phyloP scores from a whole-genome alignment of 305 asterid species.

The Rubia occidens region DNA sequence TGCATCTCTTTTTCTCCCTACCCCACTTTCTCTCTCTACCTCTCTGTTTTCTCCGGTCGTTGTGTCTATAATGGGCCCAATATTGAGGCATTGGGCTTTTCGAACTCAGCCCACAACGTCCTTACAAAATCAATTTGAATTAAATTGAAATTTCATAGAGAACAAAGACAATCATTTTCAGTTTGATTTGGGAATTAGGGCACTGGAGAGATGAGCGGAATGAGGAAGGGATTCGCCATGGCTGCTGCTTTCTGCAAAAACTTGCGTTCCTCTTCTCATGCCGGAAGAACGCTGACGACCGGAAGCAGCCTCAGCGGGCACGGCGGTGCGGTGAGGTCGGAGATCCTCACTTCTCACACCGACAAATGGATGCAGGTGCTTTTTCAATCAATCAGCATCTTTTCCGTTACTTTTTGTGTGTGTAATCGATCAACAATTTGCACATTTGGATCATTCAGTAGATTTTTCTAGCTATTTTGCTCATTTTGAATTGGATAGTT shows the following conservation, averaged over 20 bases:
- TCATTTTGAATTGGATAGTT: neutral
- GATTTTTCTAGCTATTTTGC: neutral
- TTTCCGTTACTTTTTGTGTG: neutral
- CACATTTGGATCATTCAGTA: neutral
- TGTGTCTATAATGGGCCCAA: neutral
- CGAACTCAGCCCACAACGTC: neutral
- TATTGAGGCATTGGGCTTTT: neutral
- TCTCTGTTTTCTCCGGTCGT: neutral
- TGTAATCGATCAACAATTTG: neutral
- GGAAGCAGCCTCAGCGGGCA: neutral
- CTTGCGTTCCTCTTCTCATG: neutral
- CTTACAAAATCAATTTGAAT: no score
- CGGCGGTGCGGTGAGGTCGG: constrained; percentile 25
- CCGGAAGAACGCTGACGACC: neutral
- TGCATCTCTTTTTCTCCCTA: constrained; percentile 5
- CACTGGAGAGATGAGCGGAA: constrained; percentile 4
- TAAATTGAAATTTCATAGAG: neutral
- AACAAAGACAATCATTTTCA: neutral
- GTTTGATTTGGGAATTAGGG: constrained; percentile 7
- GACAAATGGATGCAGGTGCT: constrained; percentile 92
- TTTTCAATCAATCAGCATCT: neutral
- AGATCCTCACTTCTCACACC: constrained; percentile 64
- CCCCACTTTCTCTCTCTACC: neutral
- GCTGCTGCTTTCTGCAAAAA: neutral
- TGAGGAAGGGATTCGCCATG: neutral